These are phyloP conservation scores for Solanum virginianum DNA, from an alignment of 257 asterid genomes.

Conservation along the genomic window DNA sequence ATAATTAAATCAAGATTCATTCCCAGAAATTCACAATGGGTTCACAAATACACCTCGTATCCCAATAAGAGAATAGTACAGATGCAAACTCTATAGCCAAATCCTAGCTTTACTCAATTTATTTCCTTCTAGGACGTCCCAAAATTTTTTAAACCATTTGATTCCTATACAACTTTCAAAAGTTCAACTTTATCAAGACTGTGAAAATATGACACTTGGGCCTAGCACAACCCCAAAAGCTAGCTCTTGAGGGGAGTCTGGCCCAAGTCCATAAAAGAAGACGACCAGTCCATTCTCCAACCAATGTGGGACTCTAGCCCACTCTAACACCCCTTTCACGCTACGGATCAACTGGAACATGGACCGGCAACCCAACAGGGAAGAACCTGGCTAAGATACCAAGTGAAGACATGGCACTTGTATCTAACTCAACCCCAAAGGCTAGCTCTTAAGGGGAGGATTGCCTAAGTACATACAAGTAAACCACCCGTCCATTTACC, in stretches of 20 bases:
- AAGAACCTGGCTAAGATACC: neutral
- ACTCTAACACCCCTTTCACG: neutral
- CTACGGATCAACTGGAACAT: neutral
- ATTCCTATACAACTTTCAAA: neutral
- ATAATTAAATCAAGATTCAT: neutral
- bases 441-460: neutral
- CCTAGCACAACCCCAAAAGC: neutral
- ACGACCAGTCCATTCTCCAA: neutral
- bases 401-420: neutral
- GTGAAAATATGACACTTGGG: neutral
- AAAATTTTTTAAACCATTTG: neutral
- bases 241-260: neutral
- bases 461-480: neutral
- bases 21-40: neutral
- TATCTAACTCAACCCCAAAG: neutral
- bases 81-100: neutral
- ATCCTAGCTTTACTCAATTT: neutral
- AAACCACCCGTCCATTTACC: neutral
- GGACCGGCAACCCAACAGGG: neutral
- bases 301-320: neutral
- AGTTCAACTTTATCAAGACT: neutral
- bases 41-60: neutral
- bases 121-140: neutral
- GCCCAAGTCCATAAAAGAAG: neutral
- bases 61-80: neutral